Conservation (phyloP, 2,329 filamentous ascomycete species). For the Dactylellina leptospora region DNA sequence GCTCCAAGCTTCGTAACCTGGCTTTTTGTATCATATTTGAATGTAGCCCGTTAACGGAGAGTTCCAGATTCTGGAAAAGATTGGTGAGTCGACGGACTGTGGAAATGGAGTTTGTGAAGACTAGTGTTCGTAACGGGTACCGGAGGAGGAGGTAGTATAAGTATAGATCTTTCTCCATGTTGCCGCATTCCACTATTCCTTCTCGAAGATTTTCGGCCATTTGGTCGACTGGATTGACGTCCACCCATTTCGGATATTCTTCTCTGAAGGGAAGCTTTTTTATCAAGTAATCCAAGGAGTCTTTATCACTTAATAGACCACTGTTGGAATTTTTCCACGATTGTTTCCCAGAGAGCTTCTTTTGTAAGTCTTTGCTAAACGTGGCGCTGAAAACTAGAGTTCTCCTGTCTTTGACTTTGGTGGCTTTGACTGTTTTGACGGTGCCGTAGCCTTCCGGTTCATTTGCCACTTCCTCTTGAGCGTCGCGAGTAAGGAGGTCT, state of each 20-base stretch:
- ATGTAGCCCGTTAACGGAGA: slow-evolving; percentile 77
- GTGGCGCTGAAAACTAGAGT: slow-evolving; percentile 97
- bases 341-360: slow-evolving; percentile 83
- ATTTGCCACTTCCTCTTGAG: slow-evolving; percentile 60
- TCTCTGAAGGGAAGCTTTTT: slow-evolving; percentile 88
- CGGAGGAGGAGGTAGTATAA: slow-evolving; percentile 87
- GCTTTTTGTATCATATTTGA: slow-evolving; percentile 97
- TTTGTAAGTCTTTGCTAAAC: slow-evolving; percentile 88
- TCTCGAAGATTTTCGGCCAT: slow-evolving; percentile 89
- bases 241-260: slow-evolving; percentile 85
- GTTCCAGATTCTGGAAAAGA: slow-evolving; percentile 80
- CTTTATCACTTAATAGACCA: slow-evolving; percentile 74
- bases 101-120: slow-evolving; percentile 96
- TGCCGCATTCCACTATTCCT: slow-evolving; percentile 88
- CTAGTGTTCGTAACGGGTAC: slow-evolving; percentile 81
- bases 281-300: slow-evolving; percentile 91
- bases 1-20: slow-evolving; percentile 88
- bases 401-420: slow-evolving; percentile 68
- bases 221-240: slow-evolving; percentile 86
- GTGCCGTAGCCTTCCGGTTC: slow-evolving; percentile 28
- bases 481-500: slow-evolving; percentile 75
- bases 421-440: slow-evolving; percentile 30
- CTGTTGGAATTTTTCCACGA: slow-evolving; percentile 64
- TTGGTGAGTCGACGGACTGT: slow-evolving; percentile 86
- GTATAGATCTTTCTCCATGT: slow-evolving; percentile 96